Conservation (phyloP, 2,329 filamentous ascomycete genomes). For the Monosporascus ibericus region DNA sequence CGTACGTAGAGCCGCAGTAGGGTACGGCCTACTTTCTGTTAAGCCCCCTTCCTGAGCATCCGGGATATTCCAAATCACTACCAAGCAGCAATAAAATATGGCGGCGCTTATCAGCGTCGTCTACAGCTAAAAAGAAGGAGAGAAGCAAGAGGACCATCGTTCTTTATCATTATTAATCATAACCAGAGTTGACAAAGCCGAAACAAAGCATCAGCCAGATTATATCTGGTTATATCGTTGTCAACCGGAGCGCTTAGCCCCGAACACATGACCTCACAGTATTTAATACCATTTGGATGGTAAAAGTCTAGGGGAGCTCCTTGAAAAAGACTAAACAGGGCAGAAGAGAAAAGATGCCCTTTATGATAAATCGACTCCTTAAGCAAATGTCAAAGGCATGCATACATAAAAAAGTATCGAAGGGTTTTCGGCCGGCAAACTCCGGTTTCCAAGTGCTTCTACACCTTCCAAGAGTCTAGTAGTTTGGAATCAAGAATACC, state of each 20-base stretch:
- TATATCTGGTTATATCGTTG: neutral
- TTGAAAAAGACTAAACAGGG: neutral
- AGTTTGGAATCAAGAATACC: neutral
- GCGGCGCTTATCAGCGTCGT: too few species aligned
- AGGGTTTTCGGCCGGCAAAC: slow-evolving; percentile 7
- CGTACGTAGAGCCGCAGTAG: neutral
- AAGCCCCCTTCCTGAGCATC: too few species aligned
- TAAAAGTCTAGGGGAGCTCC: neutral
- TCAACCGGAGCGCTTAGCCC: neutral
- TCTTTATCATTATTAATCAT: neutral
- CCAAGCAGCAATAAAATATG: neutral
- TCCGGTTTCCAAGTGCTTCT: slow-evolving; percentile 10
- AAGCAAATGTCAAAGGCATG: too few species aligned
- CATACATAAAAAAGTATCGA: neutral
- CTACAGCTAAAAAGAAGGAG: too few species aligned
- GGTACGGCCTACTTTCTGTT: too few species aligned
- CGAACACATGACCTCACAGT: neutral
- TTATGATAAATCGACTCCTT: neutral
- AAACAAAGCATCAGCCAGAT: neutral
- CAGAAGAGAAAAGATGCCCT: neutral
- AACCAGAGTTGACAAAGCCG: neutral
- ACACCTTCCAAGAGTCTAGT: neutral
- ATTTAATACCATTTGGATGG: neutral
- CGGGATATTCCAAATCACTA: neutral
- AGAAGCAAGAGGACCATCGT: too few species aligned